phyloP scores from a whole-genome alignment of 1,284 basidiomycete genomes.

The Cutaneotrichosporon sp. region DNA sequence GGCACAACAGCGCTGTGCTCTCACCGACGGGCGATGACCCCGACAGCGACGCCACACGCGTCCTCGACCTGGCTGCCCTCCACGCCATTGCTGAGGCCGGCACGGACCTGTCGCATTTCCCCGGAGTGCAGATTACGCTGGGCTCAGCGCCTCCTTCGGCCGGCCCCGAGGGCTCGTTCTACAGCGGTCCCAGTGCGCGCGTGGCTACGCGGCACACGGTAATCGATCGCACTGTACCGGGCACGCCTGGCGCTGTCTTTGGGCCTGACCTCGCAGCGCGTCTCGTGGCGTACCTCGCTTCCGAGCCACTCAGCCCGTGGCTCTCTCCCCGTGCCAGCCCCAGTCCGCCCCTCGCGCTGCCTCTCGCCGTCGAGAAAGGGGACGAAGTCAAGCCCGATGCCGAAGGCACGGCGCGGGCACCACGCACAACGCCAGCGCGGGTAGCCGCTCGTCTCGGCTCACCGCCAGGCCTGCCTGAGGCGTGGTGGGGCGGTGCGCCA shows the following conservation, averaged over 20 bases:
- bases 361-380: neutral
- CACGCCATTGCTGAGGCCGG: neutral
- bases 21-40: too few species aligned
- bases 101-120: neutral
- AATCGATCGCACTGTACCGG: neutral
- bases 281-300: neutral
- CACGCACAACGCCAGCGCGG: neutral
- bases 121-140: neutral
- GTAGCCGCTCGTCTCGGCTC: neutral
- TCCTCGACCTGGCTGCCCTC: neutral
- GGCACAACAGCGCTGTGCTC: too few species aligned
- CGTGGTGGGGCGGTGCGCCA: conserved; percentile 2
- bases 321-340: neutral
- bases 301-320: neutral
- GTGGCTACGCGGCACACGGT: neutral
- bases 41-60: too few species aligned
- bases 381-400: too few species aligned
- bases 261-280: neutral
- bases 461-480: neutral
- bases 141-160: too few species aligned
- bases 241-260: neutral
- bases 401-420: neutral
- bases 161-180: too few species aligned
- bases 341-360: neutral
- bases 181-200: too few species aligned